These are phyloP conservation scores for Wilcoxina mikolae DNA, from an alignment of 495 filamentous ascomycete genomes.

Conservation along the genomic window DNA sequence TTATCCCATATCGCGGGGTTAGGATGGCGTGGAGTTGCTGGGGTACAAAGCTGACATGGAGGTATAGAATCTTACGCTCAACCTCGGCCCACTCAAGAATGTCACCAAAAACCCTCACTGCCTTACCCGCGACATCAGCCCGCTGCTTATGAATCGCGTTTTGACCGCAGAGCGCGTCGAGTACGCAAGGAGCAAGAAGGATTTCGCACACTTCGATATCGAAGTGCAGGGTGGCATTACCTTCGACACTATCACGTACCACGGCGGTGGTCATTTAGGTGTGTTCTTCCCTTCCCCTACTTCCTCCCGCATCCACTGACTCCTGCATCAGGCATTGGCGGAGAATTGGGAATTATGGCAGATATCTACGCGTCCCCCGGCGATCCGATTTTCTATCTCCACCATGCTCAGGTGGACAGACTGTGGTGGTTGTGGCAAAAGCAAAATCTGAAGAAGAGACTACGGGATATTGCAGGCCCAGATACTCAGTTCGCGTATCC, in stretches of 20 bases:
- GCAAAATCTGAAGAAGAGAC: not conserved
- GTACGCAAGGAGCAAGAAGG: too few species aligned
- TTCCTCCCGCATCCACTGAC: not conserved
- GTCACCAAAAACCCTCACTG: constrained; percentile 28
- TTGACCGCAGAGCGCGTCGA: not conserved
- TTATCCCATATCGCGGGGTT: too few species aligned
- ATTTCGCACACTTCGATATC: not conserved
- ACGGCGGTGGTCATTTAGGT: not conserved
- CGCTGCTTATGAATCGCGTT: constrained; percentile 1
- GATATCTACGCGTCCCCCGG: constrained; percentile 38
- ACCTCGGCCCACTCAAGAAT: constrained; percentile 21
- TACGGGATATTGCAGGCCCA: not conserved
- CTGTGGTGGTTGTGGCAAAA: constrained; percentile 36
- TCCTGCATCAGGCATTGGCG: not conserved
- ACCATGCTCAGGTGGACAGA: constrained; percentile 45
- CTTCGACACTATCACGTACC: not conserved
- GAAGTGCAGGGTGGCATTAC: not conserved
- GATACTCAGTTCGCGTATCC: not conserved
- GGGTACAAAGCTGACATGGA: too few species aligned
- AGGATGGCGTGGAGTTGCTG: too few species aligned
- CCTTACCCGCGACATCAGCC: constrained; percentile 28
- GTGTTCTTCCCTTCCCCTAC: not conserved
- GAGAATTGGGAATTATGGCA: not conserved
- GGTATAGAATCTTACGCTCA: constrained; percentile 18
- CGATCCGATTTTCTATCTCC: constrained; percentile 47